Evolutionary conservation across 2,329 filamentous ascomycete genomes (phyloP).

Genomic region (Pyricularia pennisetigena): DNA sequence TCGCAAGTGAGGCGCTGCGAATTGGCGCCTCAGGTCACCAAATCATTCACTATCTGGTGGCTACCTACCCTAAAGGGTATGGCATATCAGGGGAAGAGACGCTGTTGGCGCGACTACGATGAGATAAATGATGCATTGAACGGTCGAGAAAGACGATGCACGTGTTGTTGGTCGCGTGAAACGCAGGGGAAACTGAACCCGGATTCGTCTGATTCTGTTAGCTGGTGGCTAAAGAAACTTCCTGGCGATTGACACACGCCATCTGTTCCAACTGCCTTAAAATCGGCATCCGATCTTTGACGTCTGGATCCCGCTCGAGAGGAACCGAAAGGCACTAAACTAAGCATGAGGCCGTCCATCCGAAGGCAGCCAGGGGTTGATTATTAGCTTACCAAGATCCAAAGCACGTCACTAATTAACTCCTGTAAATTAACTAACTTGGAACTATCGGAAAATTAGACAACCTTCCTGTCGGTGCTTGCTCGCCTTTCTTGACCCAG

Average conservation of each 20-base stretch:
- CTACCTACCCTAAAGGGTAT: too few relatives aligned
- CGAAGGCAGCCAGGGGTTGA: background rate
- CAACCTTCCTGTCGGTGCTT: too few relatives aligned
- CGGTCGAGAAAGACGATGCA: too few relatives aligned
- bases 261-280: background rate
- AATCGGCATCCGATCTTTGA: background rate
- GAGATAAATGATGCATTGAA: too few relatives aligned
- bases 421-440: too few relatives aligned
- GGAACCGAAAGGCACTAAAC: background rate
- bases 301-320: background rate
- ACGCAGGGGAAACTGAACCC: background rate
- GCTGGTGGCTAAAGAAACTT: background rate
- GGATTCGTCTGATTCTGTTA: background rate
- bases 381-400: too few relatives aligned
- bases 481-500: too few relatives aligned
- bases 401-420: too few relatives aligned
- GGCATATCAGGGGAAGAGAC: too few relatives aligned
- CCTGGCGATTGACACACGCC: background rate
- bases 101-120: too few relatives aligned
- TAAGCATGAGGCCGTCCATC: background rate
- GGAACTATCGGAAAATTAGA: too few relatives aligned
- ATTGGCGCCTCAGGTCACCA: background rate
- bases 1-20: background rate
- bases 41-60: too few relatives aligned
- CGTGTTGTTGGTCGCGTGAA: background rate